phyloP scores from a whole-genome alignment of 1,284 basidiomycete genomes.

The Puccinia coronata region DNA sequence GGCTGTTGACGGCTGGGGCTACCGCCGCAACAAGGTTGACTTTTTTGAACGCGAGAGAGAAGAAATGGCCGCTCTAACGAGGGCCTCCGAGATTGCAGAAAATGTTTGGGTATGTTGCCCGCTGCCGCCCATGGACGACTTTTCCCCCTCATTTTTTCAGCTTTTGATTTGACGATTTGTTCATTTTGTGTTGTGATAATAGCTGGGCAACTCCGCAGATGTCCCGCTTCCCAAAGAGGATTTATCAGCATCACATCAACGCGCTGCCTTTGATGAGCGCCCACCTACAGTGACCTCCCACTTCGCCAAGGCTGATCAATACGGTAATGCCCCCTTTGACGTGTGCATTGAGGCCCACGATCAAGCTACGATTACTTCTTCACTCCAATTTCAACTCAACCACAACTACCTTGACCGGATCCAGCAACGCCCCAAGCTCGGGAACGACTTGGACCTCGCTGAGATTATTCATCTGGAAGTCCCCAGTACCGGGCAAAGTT shows the following conservation, averaged over 20 bases:
- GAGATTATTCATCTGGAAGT: slow-evolving; percentile 63
- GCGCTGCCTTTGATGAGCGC: slow-evolving; percentile 50
- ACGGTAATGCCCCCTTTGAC: slow-evolving; percentile 72
- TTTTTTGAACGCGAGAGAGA: slow-evolving; percentile 70
- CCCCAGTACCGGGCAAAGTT: slow-evolving; percentile 65
- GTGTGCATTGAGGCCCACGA: slow-evolving; percentile 85
- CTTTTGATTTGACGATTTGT: neutral
- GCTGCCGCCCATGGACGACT: no score
- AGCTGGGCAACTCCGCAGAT: slow-evolving; percentile 37
- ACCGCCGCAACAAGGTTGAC: slow-evolving; percentile 61
- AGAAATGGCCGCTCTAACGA: slow-evolving; percentile 84
- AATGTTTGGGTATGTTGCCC: slow-evolving; percentile 65
- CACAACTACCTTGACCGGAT: slow-evolving; percentile 68
- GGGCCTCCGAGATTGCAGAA: slow-evolving; percentile 73
- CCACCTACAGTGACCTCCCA: slow-evolving; percentile 54
- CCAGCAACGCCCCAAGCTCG: slow-evolving; percentile 62
- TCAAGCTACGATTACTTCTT: slow-evolving; percentile 66
- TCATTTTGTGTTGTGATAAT: neutral
- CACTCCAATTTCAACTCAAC: slow-evolving; percentile 69
- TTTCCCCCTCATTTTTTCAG: neutral
- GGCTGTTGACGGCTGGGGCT: slow-evolving; percentile 62
- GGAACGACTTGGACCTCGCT: slow-evolving; percentile 69
- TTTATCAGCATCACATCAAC: neutral
- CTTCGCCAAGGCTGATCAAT: slow-evolving; percentile 55
- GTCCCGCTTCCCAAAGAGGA: slow-evolving; percentile 15